Evolutionary conservation across 805 yeast genomes (phyloP), one percentile per base, ranked within the genome.

Genomic region (Myxozyma lipomycoides): DNA sequence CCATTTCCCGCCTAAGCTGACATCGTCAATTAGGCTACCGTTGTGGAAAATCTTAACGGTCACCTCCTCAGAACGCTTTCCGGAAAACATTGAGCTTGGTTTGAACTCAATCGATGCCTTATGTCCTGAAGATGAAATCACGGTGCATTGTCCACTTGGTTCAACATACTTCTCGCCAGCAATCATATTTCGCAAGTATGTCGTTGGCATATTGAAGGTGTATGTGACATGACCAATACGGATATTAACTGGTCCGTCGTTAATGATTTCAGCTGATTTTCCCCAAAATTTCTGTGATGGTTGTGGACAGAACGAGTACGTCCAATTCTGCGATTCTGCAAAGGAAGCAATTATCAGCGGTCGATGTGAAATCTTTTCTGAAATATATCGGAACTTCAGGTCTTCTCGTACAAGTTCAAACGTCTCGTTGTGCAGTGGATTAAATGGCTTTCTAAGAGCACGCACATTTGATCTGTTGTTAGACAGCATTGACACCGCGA

Each of bases 91-190:
- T 2, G 95, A 90, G 22, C 89, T 84, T 41, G 81, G 75, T 52
- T 87, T 84, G 71, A 86, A 93, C 45, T 79, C 84, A 18, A 86
- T 81, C 2, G 77, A 74, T 0, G 95, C 86, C 55, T 74, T 78
- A 37, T 76, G 73, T 0, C 95, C 95, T n/a, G 71, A 72, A 1
- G 87, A 78, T 19, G 59, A 48, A 1, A 89, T 79, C 1, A 93
- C 74, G 0, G 83, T 79, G 53, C 87, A 73, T 2, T 81, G 68
- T 17, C 86, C 82, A 1, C 77, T 73, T 1, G 98, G 98, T 64
- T 93, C 98, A 12, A 87, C 74, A 67, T 90, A 93, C 66, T 88
- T 85, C 62, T 93, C 98, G 23, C 98, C 98, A 1, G 97, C 96
- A 61, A 93, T 81, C 42, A 93, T 75, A 64, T 91, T 91, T 62